Conservation (phyloP, 345 rosid species). For the Salix caprea region DNA sequence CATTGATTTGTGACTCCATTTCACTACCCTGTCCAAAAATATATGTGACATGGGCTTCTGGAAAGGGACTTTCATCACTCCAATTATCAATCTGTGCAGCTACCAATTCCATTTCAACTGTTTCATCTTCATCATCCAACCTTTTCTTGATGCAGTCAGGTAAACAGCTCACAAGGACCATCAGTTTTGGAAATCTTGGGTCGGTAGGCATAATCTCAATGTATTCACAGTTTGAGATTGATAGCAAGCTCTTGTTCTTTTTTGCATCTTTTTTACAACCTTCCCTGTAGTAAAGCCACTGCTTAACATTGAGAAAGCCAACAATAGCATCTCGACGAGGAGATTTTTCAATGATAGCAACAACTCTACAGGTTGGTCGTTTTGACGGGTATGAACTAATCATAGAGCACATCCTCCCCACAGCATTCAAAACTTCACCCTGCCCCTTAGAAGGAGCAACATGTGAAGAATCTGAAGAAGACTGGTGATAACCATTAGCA, state of each 20-base stretch:
- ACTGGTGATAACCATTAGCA: conserved; percentile 25
- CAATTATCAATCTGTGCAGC: conserved; percentile 65
- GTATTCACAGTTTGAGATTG: conserved; percentile 38
- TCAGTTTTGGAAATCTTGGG: conserved; percentile 68
- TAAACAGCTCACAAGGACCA: conserved; percentile 44
- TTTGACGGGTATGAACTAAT: conserved; percentile 52
- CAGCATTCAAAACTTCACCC: conserved; percentile 37
- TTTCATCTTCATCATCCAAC: conserved; percentile 52
- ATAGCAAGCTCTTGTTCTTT: conserved; percentile 30
- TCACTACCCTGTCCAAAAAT: conserved; percentile 71
- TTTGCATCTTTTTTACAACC: conserved; percentile 31
- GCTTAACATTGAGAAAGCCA: conserved; percentile 70
- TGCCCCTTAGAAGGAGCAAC: conserved; percentile 19
- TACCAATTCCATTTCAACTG: conserved; percentile 66
- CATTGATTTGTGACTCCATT: conserved; percentile 57
- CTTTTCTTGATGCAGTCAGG: conserved; percentile 63
- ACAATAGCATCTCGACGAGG: conserved; percentile 55
- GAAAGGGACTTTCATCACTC: conserved; percentile 61
- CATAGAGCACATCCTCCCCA: conserved; percentile 50
- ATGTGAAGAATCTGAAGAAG: conserved; percentile 24
- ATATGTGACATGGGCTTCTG: conserved; percentile 47
- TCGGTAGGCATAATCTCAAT: conserved; percentile 60
- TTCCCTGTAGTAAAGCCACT: conserved; percentile 47
- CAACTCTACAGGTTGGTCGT: conserved; percentile 82
- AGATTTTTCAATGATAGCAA: conserved; percentile 63